phyloP scores from a whole-genome alignment of 257 asterid species.

The Linaria vulgaris region DNA sequence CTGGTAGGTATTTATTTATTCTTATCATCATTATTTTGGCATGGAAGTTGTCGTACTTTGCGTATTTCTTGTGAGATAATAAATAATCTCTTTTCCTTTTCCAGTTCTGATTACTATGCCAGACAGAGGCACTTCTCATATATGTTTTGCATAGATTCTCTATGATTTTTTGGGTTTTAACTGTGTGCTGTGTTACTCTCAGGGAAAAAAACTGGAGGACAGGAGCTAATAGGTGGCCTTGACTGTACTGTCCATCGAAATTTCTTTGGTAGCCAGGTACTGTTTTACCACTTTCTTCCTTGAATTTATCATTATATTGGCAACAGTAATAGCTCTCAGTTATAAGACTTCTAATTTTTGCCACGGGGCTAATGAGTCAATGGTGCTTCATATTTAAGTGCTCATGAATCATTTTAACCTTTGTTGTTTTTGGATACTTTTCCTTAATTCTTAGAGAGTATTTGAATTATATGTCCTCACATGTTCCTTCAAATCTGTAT shows the following conservation, averaged over 20 bases:
- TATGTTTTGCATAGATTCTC: background rate
- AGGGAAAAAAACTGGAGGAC: conserved; percentile 97
- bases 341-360: background rate
- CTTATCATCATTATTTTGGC: conserved; percentile 1
- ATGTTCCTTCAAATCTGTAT: background rate
- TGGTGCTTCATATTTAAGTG: conserved; percentile 13
- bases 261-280: conserved; percentile 93
- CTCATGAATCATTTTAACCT: background rate
- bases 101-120: background rate
- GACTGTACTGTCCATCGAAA: conserved; percentile 87
- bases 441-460: background rate
- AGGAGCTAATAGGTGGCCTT: conserved; percentile 93
- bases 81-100: conserved; percentile 1
- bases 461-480: background rate
- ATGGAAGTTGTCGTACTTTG: conserved; percentile 1
- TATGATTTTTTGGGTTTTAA: conserved; percentile 20
- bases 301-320: conserved; percentile 1
- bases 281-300: conserved; percentile 14
- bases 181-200: conserved; percentile 26
- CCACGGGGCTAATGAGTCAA: conserved; percentile 7
- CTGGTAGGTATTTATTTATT: conserved; percentile 43
- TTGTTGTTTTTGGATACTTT: background rate
- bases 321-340: conserved; percentile 7
- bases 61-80: background rate
- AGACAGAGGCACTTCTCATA: background rate